Base-by-base conservation (phyloP, 768 basidiomycete species). In the Cystofilobasidium capitatum region DNA sequence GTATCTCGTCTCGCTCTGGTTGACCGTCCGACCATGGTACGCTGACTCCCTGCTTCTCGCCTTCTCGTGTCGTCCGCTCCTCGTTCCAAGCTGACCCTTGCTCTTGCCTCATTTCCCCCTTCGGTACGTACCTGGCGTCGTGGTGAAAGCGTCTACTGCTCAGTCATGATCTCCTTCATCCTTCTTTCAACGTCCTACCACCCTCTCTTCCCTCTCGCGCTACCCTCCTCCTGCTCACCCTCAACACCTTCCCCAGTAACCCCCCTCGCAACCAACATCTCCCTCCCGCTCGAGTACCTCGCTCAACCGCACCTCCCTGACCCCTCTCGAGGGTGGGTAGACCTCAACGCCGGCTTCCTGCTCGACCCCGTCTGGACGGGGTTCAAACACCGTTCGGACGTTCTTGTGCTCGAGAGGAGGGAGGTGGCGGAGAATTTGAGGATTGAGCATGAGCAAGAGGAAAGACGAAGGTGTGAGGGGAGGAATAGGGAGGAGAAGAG, bases 81-180 rank as follows among this genome's bases (percentile, higher is more conserved):
- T 55, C 14, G 3, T 8, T 31, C n/a, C 9, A 55, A 4, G 29
- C 26, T 55, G 31, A 55, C 8, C n/a, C 51, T 55, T 6, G 31
- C 51, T 33, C 47, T 49, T 3, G 13, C 24, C 22, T 10, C 47
- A 24, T 10, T 4, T n/a, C n/a, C n/a, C n/a, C n/a, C n/a, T n/a
- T n/a, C n/a, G n/a, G n/a, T n/a, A n/a, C n/a, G n/a, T n/a, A n/a
- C n/a, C n/a, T n/a, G n/a, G n/a, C n/a, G n/a, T n/a, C n/a, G n/a
- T n/a, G n/a, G n/a, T n/a, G n/a, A 26, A 10, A 55, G 51, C 51
- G 29, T 55, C 51, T 55, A 55, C 51, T 55, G 51, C 51, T 55
- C 51, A 31, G 51, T 33, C 29, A 55, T 55, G 31, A 55, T 55
- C 14, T 31, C 51, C 51, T 55, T 55, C 51, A 31, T 55, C 31